phyloP scores from a whole-genome alignment of 441 rosid species.

The Gossypium gossypioides region DNA sequence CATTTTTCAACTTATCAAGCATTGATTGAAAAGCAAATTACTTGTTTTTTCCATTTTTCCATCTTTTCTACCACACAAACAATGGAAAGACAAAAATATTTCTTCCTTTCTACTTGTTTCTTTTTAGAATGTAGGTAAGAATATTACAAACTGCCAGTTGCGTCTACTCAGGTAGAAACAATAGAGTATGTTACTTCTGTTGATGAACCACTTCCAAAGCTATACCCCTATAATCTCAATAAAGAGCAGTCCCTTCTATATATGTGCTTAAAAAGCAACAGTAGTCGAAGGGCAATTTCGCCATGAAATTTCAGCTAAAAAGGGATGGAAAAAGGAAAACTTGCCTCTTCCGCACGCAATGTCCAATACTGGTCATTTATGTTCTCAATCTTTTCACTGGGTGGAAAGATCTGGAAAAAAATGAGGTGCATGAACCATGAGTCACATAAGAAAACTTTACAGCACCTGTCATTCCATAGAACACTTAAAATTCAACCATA shows the following conservation, averaged over 20 bases:
- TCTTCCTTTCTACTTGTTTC: not conserved
- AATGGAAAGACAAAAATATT: too few relatives aligned
- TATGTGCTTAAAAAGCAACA: not conserved
- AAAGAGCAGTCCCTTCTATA: not conserved
- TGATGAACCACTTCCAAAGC: not conserved
- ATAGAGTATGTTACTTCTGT: not conserved
- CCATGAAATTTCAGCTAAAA: not conserved
- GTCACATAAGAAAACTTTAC: not conserved
- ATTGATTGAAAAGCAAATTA: too few relatives aligned
- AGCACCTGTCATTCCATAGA: not conserved
- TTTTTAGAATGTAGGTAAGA: not conserved
- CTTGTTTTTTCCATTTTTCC: too few relatives aligned
- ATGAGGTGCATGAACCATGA: not conserved
- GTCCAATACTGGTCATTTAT: constrained; percentile 44
- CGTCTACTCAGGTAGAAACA: too few relatives aligned
- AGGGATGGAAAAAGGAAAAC: not conserved
- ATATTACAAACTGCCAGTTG: not conserved
- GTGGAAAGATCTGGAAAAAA: constrained; percentile 29
- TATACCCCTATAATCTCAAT: not conserved
- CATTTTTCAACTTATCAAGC: too few relatives aligned
- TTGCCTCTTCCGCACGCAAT: constrained; percentile 41
- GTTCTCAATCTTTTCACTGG: constrained; percentile 34
- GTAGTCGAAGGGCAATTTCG: not conserved
- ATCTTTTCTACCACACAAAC: too few relatives aligned
- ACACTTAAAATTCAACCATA: not conserved